phyloP scores from a whole-genome alignment of 2,329 filamentous ascomycete genomes.

The Rugonectria rugulosa region DNA sequence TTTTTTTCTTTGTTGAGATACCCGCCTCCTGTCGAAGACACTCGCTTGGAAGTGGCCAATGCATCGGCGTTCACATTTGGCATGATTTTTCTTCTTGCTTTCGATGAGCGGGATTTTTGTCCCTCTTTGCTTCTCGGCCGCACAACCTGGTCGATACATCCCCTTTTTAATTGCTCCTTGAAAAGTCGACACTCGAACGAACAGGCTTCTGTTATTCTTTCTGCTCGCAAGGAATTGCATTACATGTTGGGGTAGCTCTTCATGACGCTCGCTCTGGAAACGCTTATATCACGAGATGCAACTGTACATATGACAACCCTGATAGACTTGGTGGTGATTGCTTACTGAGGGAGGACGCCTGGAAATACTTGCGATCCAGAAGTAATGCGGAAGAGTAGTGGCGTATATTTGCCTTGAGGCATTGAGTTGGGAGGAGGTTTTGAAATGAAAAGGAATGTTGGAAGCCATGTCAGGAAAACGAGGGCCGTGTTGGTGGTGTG shows the following conservation, averaged over 20 bases:
- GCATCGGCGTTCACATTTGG: conserved; percentile 32
- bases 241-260: conserved; percentile 7
- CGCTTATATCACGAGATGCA: conserved; percentile 38
- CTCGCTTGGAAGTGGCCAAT: conserved; percentile 39
- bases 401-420: conserved; percentile 3
- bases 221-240: conserved; percentile 11
- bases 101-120: conserved; percentile 12
- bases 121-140: conserved; percentile 8
- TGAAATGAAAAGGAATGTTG: conserved; percentile 11
- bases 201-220: conserved; percentile 1
- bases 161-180: conserved; percentile 22
- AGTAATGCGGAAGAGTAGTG: conserved; percentile 17
- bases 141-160: conserved; percentile 1
- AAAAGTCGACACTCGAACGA: conserved; percentile 14
- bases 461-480: conserved; percentile 24
- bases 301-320: conserved; percentile 37
- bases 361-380: conserved; percentile 5
- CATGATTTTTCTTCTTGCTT: conserved; percentile 21
- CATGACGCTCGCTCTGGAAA: conserved; percentile 16
- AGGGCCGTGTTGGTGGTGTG: too few relatives aligned
- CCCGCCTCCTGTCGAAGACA: conserved; percentile 38
- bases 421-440: neutral
- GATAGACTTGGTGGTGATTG: conserved; percentile 14
- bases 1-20: conserved; percentile 37
- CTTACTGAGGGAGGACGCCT: conserved; percentile 11